Base-by-base conservation (phyloP, 2,329 filamentous ascomycete genomes). In the Coleophoma cylindrospora region DNA sequence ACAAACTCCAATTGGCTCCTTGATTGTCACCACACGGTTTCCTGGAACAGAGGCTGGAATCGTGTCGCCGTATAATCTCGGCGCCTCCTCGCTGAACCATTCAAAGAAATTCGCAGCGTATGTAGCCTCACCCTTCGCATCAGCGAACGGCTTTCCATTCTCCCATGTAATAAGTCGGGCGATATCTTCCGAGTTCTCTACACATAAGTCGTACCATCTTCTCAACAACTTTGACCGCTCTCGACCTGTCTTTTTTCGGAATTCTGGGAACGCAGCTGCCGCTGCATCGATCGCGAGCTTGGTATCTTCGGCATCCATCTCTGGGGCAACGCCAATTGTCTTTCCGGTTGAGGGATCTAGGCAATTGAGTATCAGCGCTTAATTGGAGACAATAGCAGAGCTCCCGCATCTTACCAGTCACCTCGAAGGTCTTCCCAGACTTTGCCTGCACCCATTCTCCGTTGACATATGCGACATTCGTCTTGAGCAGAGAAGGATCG, bases 361-460 rank as follows among this genome's bases (percentile, higher is more conserved):
- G 43, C 44, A 11, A 34, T 12, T 27, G 15, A 34, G 43, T 44
- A 9, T 15, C 37, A 46, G 17, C n/a, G 11, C 53, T 49, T n/a
- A 15, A 40, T 10, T 17, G 27, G 36, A 40, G 6, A 40, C 8
- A 15, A 8, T n/a, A 43, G 17, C 34, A 10, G 43, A 41, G 33
- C 11, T 21, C 27, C 5, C 21, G 11, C 21, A 12, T 19, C 19
- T 38, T 70, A 86, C 84, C 86, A 56, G 81, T 77, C 53, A 96
- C 89, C 66, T 94, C 85, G 68, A 97, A 99, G 43, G 90, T 96
- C 79, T 95, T 84, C 65, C 90, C 89, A 1, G 90, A 95, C 64
- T 83, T 81, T 60, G 92, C 89, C 60, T 80, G 78, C 54, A 95
- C 81, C 89, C 91, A 99, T 79, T 95, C 80, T 63, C 94, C 94